A percentile compares a stretch with the other conserved stretches of the same genome.
phyloP scores from a whole-genome alignment of 805 yeast species.

The Hanseniaspora vineae region DNA sequence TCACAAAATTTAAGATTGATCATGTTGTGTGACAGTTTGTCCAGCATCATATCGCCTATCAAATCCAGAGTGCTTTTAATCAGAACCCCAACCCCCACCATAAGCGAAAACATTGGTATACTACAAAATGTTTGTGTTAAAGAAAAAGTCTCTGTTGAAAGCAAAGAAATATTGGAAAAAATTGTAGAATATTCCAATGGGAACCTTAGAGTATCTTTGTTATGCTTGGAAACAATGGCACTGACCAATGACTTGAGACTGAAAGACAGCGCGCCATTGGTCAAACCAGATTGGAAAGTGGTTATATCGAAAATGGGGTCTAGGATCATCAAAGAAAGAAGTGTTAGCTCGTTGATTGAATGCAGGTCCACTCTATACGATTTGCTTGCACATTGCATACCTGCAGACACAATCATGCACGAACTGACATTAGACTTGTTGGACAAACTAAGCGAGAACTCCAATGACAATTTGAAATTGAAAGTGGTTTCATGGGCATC shows the following conservation, averaged over 20 bases:
- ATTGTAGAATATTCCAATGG: constrained; percentile 49
- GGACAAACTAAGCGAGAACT: constrained; percentile 26
- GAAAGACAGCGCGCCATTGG: constrained; percentile 34
- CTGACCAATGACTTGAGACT: constrained; percentile 49
- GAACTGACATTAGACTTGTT: constrained; percentile 30
- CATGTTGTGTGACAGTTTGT: constrained; percentile 77
- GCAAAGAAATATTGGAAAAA: constrained; percentile 31
- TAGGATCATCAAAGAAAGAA: constrained; percentile 45
- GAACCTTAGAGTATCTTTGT: constrained; percentile 64
- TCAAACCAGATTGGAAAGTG: constrained; percentile 82
- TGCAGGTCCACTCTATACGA: constrained; percentile 67
- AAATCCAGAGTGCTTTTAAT: constrained; percentile 82
- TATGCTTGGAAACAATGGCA: constrained; percentile 71
- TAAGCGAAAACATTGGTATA: constrained; percentile 42
- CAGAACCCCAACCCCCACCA: constrained; percentile 74
- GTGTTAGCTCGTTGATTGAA: constrained; percentile 43
- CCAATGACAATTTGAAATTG: constrained; percentile 19
- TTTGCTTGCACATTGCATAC: constrained; percentile 84
- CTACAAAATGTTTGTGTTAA: constrained; percentile 41
- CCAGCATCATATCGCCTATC: constrained; percentile 87
- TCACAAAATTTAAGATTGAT: constrained; percentile 77
- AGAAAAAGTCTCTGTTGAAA: constrained; percentile 36
- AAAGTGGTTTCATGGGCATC: constrained; percentile 47
- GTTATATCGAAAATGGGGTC: constrained; percentile 57
- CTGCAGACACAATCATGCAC: constrained; percentile 69